Percentiles rank a stretch among this genome's conserved stretches.
phyloP scores from a whole-genome alignment of 345 rosid species.

The Rhodamnia argentea region DNA sequence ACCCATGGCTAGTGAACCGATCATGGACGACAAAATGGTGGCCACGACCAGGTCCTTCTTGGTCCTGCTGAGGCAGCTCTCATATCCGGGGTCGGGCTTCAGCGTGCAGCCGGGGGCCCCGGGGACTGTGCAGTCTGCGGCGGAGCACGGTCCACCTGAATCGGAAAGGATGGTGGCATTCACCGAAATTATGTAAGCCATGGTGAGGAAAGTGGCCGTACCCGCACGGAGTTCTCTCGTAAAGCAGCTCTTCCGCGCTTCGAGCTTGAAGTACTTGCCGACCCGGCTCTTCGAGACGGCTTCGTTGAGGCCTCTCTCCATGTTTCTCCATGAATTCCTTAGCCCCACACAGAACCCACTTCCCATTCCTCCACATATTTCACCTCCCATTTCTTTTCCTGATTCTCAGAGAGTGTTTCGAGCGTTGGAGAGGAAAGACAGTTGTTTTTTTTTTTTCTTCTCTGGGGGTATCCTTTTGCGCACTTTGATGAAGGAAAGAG shows the following conservation, averaged over 20 bases:
- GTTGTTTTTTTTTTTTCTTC: not conserved
- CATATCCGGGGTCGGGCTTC: conserved; percentile 47
- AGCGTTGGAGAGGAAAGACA: not conserved
- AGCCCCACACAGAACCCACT: not conserved
- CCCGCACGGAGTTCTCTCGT: conserved; percentile 77
- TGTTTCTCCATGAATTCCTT: conserved; percentile 25
- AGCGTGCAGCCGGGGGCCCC: conserved; percentile 42
- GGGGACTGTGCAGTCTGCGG: conserved; percentile 39
- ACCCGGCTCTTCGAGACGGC: conserved; percentile 42
- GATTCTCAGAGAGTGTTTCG: not conserved
- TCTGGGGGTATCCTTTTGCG: not conserved
- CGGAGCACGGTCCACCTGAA: conserved; percentile 76
- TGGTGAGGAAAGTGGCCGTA: conserved; percentile 87
- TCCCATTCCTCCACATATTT: not conserved
- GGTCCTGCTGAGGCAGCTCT: conserved; percentile 43
- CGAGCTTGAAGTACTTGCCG: conserved; percentile 66
- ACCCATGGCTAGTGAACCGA: conserved; percentile 79
- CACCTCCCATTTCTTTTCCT: not conserved
- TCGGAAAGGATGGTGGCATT: conserved; percentile 77
- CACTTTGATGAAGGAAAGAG: not conserved
- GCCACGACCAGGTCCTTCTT: conserved; percentile 74
- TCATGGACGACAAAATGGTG: conserved; percentile 63
- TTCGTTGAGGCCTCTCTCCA: conserved; percentile 48
- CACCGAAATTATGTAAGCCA: conserved; percentile 87
- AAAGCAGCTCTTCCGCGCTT: conserved; percentile 53